A percentile compares a stretch with the other conserved stretches of the same genome.
Conservation (phyloP, 345 rosid genomes). For the Populus euphratica region DNA sequence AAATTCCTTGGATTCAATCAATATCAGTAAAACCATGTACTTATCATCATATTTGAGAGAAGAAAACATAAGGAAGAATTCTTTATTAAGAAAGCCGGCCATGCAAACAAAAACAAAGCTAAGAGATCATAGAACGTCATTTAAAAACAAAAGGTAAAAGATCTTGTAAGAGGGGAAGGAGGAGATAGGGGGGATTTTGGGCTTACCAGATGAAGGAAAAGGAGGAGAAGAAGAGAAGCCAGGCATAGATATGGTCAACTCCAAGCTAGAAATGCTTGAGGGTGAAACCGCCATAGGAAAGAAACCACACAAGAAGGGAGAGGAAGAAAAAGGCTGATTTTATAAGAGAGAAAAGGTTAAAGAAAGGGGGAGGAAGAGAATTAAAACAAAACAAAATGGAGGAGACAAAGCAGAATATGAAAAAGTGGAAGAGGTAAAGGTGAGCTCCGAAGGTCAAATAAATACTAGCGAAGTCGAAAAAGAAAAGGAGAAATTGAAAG, state of each 20-base stretch:
- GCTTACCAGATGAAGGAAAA: slow-evolving; percentile 48
- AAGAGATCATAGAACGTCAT: background rate
- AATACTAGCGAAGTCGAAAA: slow-evolving; percentile 11
- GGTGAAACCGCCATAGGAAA: slow-evolving; percentile 53
- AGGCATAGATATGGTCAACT: slow-evolving; percentile 74
- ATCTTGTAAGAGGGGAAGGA: background rate
- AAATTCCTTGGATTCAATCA: background rate
- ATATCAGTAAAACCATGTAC: slow-evolving; percentile 5
- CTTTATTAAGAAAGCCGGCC: background rate
- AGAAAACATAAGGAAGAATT: background rate
- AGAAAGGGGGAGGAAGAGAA: slow-evolving; percentile 17
- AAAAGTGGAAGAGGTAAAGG: slow-evolving; percentile 17
- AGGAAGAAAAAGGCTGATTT: slow-evolving; percentile 19
- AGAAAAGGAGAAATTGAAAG: background rate
- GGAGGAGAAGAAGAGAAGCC: slow-evolving; percentile 70
- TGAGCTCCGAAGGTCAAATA: slow-evolving; percentile 35
- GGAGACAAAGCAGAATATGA: slow-evolving; percentile 23
- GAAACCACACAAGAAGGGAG: background rate
- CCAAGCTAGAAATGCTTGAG: slow-evolving; percentile 58
- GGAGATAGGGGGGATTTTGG: background rate
- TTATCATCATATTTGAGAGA: background rate
- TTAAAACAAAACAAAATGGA: slow-evolving; percentile 15
- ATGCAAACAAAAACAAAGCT: background rate
- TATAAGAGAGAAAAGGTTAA: slow-evolving; percentile 21
- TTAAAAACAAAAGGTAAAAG: background rate